These are phyloP conservation scores for Pilatotrama ljubarskyi DNA, from an alignment of 768 basidiomycete genomes.

Conservation along the genomic window DNA sequence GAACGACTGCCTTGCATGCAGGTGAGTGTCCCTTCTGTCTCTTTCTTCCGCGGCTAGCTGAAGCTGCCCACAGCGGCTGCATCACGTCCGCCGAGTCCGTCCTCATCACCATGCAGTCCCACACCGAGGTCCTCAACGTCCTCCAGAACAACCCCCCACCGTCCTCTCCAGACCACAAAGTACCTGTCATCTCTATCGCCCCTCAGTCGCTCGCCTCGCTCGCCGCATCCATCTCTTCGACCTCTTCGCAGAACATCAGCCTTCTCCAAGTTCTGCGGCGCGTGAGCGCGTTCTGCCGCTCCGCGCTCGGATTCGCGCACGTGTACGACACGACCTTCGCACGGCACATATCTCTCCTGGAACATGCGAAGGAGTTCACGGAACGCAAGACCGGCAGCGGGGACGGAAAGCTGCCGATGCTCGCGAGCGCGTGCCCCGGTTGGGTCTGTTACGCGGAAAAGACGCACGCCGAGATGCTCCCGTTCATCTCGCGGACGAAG, in stretches of 20 bases:
- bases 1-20: slow-evolving; percentile 98
- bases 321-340: slow-evolving; percentile 97
- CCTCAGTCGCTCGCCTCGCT: slow-evolving; percentile 87
- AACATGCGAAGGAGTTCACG: slow-evolving; percentile 78
- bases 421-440: slow-evolving; percentile 95
- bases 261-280: slow-evolving; percentile 66
- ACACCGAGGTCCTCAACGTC: slow-evolving; percentile 85
- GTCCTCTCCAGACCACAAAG: slow-evolving; percentile 42
- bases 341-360: slow-evolving; percentile 78
- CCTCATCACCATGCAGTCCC: slow-evolving; percentile 93
- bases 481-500: slow-evolving; percentile 84
- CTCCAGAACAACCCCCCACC: slow-evolving; percentile 55
- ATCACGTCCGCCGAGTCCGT: slow-evolving; percentile 98
- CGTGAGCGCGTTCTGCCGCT: slow-evolving; percentile 66
- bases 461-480: slow-evolving; percentile 90
- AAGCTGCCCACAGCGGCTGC: slow-evolving; percentile 67
- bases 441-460: slow-evolving; percentile 99
- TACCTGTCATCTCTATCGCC: slow-evolving; percentile 83
- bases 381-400: slow-evolving; percentile 54
- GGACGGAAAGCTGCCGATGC: slow-evolving; percentile 69
- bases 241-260: slow-evolving; percentile 42
- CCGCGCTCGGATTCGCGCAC: slow-evolving; percentile 71
- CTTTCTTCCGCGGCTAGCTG: not conserved
- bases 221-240: slow-evolving; percentile 58
- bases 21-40: slow-evolving; percentile 44